A percentile compares a stretch with the other conserved stretches of the same genome.
Conservation (phyloP, 1,284 basidiomycete genomes). For the Ceratobasidium sp. region DNA sequence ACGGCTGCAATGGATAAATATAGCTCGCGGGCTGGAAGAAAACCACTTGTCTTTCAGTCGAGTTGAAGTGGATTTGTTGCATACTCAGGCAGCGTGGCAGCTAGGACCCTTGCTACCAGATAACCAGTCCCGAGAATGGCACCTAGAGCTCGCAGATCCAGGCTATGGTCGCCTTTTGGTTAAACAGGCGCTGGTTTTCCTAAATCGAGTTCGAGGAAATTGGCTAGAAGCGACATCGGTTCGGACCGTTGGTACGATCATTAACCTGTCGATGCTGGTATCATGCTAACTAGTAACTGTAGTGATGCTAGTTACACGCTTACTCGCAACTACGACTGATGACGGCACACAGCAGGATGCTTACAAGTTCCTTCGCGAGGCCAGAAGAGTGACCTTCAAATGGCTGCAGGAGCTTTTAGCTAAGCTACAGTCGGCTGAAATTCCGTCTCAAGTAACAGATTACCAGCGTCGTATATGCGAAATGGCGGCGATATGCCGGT, state of each 20-base stretch:
- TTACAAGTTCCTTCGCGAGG: conserved; percentile 9
- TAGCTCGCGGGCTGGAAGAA: conserved; percentile 57
- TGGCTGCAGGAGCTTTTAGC: conserved; percentile 7
- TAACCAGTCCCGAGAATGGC: conserved; percentile 35
- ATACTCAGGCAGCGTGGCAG: conserved; percentile 55
- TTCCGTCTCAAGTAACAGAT: not conserved
- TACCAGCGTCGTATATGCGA: conserved; percentile 41
- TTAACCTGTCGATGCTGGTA: not conserved
- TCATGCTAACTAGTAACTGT: not conserved
- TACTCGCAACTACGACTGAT: conserved; percentile 15
- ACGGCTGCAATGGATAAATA: conserved; percentile 62
- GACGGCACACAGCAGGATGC: not conserved
- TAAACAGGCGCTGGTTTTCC: not conserved
- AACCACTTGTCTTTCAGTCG: conserved; percentile 55
- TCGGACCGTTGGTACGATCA: not conserved
- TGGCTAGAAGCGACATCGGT: conserved; percentile 28
- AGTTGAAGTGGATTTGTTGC: conserved; percentile 57
- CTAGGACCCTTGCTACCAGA: conserved; percentile 33
- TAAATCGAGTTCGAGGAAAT: conserved; percentile 24
- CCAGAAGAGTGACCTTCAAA: not conserved
- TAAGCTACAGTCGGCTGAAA: not conserved
- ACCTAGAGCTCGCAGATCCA: conserved; percentile 7
- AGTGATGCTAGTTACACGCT: conserved; percentile 26
- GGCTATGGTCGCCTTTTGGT: conserved; percentile 28
- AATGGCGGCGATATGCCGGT: conserved; percentile 44